Percentiles rank a stretch among this genome's conserved stretches.
Conservation (phyloP, 208 protist genomes). For the Phytomonas serpens region DNA sequence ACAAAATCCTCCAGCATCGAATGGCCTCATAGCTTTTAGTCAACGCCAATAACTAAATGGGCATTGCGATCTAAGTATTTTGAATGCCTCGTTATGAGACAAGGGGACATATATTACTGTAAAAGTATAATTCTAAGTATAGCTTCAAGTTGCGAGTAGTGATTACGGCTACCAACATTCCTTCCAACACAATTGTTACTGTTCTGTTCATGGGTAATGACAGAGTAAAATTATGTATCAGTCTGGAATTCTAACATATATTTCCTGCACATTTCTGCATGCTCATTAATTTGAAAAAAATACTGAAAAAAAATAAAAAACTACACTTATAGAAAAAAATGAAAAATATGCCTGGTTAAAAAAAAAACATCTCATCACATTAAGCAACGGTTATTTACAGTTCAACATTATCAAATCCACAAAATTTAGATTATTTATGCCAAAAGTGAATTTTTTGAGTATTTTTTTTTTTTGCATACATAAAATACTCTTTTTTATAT, state of each 20-base stretch:
- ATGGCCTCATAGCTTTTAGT: neutral
- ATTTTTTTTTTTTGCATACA: neutral
- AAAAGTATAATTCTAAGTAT: neutral
- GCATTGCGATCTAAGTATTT: neutral
- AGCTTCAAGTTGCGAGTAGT: neutral
- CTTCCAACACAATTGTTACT: neutral
- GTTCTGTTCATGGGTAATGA: neutral
- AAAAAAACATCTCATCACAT: constrained; percentile 8
- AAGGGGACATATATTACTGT: neutral
- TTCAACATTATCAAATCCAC: constrained; percentile 1
- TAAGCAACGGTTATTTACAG: constrained; percentile 1
- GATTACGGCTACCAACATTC: neutral
- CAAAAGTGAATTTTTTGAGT: neutral
- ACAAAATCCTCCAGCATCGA: neutral
- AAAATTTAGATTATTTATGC: constrained; percentile 4
- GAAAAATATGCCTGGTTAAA: constrained; percentile 5
- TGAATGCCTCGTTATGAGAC: neutral
- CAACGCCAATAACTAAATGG: neutral
- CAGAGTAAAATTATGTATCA: neutral
- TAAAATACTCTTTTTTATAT: constrained; percentile 9
- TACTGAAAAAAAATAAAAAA: neutral
- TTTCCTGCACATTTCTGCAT: neutral
- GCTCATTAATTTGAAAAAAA: neutral
- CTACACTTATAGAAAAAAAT: constrained; percentile 8
- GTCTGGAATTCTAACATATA: neutral